Percentiles rank a stretch among this genome's conserved stretches.
Conservation (phyloP, 805 yeast genomes). For the Lachancea meyersii region DNA sequence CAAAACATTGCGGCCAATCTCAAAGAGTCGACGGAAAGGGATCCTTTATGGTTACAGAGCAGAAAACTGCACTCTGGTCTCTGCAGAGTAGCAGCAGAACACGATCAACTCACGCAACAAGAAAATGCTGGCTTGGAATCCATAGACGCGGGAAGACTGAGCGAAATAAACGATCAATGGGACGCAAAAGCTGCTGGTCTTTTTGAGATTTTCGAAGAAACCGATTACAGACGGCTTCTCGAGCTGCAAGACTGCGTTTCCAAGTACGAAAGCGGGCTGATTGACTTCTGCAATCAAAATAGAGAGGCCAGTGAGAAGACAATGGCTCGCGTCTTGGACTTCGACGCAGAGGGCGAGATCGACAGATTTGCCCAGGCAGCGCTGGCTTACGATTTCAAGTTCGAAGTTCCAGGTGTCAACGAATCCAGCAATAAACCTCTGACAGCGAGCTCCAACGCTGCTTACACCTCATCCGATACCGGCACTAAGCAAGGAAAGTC, state of each 20-base stretch:
- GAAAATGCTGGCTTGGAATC: conserved; percentile 29
- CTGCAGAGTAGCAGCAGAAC: conserved; percentile 38
- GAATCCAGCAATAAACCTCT: background rate
- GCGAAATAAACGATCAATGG: conserved; percentile 56
- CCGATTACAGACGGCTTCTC: conserved; percentile 57
- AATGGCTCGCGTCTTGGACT: conserved; percentile 57
- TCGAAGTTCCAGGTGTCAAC: conserved; percentile 4
- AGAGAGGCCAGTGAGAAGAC: conserved; percentile 54
- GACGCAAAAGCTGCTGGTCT: conserved; percentile 69
- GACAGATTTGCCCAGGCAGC: conserved; percentile 45
- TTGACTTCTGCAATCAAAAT: conserved; percentile 44
- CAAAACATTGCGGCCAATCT: conserved; percentile 52
- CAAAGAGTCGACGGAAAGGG: conserved; percentile 46
- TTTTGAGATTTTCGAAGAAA: conserved; percentile 66
- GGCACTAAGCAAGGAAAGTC: background rate
- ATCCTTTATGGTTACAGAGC: conserved; percentile 50
- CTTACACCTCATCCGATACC: background rate
- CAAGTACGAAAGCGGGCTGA: conserved; percentile 55
- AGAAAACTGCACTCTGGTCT: conserved; percentile 40
- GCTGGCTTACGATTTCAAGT: conserved; percentile 22
- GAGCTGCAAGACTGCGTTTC: conserved; percentile 61
- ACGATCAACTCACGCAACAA: conserved; percentile 37
- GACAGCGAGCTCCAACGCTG: background rate
- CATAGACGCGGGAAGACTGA: conserved; percentile 31
- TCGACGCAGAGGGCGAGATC: conserved; percentile 57